Evolutionary conservation across 1,284 basidiomycete genomes (phyloP).

Genomic region (Schizopora paradoxa): DNA sequence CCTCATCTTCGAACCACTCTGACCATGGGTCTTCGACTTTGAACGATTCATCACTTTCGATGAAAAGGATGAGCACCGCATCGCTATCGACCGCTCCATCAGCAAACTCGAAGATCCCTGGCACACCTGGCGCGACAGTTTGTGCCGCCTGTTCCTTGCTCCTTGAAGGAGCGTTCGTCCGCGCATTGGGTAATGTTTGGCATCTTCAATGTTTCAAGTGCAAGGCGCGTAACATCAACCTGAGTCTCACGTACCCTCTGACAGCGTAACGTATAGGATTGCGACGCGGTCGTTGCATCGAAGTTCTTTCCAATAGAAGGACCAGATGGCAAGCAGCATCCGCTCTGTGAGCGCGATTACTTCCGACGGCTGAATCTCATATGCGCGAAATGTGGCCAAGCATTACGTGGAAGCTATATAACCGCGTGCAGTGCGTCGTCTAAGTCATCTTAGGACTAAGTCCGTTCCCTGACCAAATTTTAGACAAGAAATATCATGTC

Average conservation of each 20-base stretch:
- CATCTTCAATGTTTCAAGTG: conserved; percentile 98
- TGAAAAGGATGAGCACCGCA: conserved; percentile 10
- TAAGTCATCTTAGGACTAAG: conserved; percentile 14
- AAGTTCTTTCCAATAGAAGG: conserved; percentile 99
- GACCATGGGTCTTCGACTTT: conserved; percentile 9
- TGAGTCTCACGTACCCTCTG: conserved; percentile 16
- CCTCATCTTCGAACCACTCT: conserved; percentile 18
- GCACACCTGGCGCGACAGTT: conserved; percentile 36
- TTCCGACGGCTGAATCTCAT: conserved; percentile 95
- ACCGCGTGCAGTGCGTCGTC: conserved; percentile 91
- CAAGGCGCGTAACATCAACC: conserved; percentile 53
- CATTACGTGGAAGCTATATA: conserved; percentile 95
- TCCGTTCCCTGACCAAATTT: conserved; percentile 18
- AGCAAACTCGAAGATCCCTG: conserved; percentile 8
- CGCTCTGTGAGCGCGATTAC: conserved; percentile 97
- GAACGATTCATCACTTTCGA: conserved; percentile 11
- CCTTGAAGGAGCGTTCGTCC: conserved; percentile 94
- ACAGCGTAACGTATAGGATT: conserved; percentile 60
- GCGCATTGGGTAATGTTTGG: conserved; percentile 91
- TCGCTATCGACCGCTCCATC: conserved; percentile 15
- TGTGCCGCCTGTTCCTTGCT: conserved; percentile 70
- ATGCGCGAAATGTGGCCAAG: conserved; percentile 93
- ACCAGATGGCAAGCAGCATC: conserved; percentile 78
- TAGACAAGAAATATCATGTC: conserved; percentile 98
- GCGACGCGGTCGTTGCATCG: conserved; percentile 91